Percentiles rank a stretch among this genome's conserved stretches.
Evolutionary conservation across 2,329 filamentous ascomycete species (phyloP).

Genomic region (Aspergillus pseudoterreus): DNA sequence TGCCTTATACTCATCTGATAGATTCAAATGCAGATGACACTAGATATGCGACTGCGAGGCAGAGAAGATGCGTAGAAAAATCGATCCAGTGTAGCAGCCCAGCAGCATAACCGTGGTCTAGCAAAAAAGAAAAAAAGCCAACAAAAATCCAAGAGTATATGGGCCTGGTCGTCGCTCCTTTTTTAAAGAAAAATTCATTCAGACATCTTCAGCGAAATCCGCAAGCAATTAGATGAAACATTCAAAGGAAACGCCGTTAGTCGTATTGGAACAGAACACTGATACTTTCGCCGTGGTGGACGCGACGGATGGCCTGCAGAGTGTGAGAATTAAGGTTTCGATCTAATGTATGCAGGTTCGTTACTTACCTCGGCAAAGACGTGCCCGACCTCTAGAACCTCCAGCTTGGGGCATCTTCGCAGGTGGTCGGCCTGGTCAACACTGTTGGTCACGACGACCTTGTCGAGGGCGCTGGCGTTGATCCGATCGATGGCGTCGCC

Average conservation of each 20-base stretch:
- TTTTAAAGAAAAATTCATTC: constrained; percentile 12
- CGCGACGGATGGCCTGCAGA: constrained; percentile 75
- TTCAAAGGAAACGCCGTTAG: constrained; percentile 34
- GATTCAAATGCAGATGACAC: constrained; percentile 19
- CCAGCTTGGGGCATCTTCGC: constrained; percentile 76
- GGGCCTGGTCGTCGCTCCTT: constrained; percentile 17
- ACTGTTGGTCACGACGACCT: constrained; percentile 91
- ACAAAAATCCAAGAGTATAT: constrained; percentile 15
- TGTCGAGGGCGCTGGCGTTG: constrained; percentile 89
- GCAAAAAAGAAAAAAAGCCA: not conserved
- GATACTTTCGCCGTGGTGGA: constrained; percentile 97
- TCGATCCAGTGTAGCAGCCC: constrained; percentile 17
- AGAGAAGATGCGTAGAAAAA: not conserved
- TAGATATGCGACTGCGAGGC: not conserved
- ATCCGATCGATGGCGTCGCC: constrained; percentile 93
- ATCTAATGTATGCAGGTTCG: not conserved
- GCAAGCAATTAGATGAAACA: constrained; percentile 3
- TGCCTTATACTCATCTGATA: constrained; percentile 3
- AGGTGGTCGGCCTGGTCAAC: constrained; percentile 84
- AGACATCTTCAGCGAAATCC: not conserved
- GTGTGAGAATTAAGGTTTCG: constrained; percentile 24
- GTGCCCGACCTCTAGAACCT: constrained; percentile 81
- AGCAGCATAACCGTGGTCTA: not conserved
- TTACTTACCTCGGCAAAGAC: constrained; percentile 78
- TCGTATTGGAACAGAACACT: constrained; percentile 90